Base-by-base conservation (phyloP, 805 yeast genomes). In the Yamadazyma insecticola region DNA sequence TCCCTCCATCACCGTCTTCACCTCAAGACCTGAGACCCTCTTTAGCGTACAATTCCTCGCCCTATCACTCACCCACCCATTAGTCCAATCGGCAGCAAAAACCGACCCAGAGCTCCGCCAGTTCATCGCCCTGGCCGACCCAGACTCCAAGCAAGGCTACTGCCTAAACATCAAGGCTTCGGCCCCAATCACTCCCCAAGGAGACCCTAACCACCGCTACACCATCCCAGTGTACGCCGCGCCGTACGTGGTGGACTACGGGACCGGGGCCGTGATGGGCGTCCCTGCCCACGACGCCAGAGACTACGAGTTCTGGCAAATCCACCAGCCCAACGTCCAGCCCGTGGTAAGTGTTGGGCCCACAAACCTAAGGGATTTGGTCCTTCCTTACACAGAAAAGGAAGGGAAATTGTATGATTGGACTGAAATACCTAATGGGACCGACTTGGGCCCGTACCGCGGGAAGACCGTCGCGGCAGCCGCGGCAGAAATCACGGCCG, bases 191-290 rank as follows among this genome's bases (percentile, higher is more conserved):
- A 57, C 59, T 20, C 52, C 63, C 1, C 28, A n/a, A n/a, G n/a
- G n/a, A n/a, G n/a, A n/a, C n/a, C n/a, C n/a, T n/a, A n/a, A n/a
- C n/a, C n/a, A n/a, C n/a, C n/a, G n/a, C n/a, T 59, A 27, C 33
- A 50, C 55, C 3, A 36, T 90, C 4, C 97, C 97, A 0, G 76
- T 90, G 0, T 92, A 74, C 60, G 89, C 72, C 2, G 96, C 97
- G 0, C 95, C 96, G 0, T 92, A 89, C 54, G 97, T 90, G 1
- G 52, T 90, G 21, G 78, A 83, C 4, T 90, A 90, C 50, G 97
- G 97, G 1, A 76, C 76, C 35, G 96, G 96, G 23, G 95, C 96
- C 1, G 97, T 90, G 0, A 90, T 92, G 97, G 98, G 98, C 1
- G 86, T 94, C 47, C 98, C 98, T 2, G 96, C 83, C 0, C 97